A percentile compares a stretch with the other conserved stretches of the same genome.
Evolutionary conservation across 352 stramenopile species (phyloP).

Genomic region (Aphanomyces invadans): DNA sequence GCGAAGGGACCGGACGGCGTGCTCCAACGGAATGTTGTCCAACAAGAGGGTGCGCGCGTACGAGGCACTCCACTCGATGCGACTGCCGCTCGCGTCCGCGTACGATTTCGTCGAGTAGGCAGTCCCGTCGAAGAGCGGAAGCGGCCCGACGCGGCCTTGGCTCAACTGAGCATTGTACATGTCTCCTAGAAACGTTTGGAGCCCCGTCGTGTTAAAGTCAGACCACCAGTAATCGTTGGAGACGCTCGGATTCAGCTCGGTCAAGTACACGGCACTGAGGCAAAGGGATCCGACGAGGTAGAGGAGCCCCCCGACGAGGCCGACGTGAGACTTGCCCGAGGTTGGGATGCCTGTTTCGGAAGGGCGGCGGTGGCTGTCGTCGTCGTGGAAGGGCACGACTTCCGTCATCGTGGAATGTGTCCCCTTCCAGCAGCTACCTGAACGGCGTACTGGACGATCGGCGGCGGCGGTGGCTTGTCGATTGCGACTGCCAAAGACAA

Average conservation of each 20-base stretch:
- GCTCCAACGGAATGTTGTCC: not conserved
- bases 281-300: not conserved
- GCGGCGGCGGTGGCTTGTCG: too few species aligned
- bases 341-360: too few species aligned
- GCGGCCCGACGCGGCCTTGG: too few species aligned
- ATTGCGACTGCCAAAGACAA: too few species aligned
- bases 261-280: not conserved
- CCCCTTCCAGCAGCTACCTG: too few species aligned
- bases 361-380: too few species aligned
- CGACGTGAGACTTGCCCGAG: too few species aligned
- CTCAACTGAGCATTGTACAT: not conserved
- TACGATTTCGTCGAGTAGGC: not conserved
- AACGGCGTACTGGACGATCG: too few species aligned
- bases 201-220: not conserved
- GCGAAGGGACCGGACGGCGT: not conserved
- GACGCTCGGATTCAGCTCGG: not conserved
- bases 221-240: constrained; percentile 8
- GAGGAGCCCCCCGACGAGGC: not conserved
- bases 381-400: too few species aligned
- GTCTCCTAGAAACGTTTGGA: constrained; percentile 7
- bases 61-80: not conserved
- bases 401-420: too few species aligned
- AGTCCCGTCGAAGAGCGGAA: not conserved
- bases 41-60: not conserved
- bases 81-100: not conserved